Evolutionary conservation across 495 filamentous ascomycete genomes (phyloP).

Genomic region (Tuber brumale): DNA sequence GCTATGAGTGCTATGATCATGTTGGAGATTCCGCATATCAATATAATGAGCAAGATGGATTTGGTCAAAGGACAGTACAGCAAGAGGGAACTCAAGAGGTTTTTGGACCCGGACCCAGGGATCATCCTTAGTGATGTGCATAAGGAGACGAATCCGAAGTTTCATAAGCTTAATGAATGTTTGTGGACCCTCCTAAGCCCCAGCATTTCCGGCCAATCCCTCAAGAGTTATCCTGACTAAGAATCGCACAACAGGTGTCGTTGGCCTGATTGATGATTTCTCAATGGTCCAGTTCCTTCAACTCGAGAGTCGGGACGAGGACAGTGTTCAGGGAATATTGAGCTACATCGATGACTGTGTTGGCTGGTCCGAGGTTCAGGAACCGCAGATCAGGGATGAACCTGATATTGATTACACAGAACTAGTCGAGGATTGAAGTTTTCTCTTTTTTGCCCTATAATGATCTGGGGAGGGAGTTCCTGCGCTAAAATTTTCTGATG

Average conservation of each 20-base stretch:
- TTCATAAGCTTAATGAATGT: slow-evolving; percentile 41
- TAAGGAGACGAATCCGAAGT: slow-evolving; percentile 41
- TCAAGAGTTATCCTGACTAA: background rate
- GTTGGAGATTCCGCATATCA: slow-evolving; percentile 92
- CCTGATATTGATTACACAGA: slow-evolving; percentile 63
- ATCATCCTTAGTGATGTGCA: slow-evolving; percentile 40
- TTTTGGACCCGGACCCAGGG: slow-evolving; percentile 72
- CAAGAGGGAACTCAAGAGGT: slow-evolving; percentile 76
- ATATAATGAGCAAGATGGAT: slow-evolving; percentile 95
- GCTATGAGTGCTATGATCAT: slow-evolving; percentile 99
- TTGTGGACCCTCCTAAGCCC: background rate
- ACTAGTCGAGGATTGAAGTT: slow-evolving; percentile 31
- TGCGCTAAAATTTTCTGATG: background rate
- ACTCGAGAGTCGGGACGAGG: slow-evolving; percentile 84
- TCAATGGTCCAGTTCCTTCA: slow-evolving; percentile 94
- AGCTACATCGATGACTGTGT: slow-evolving; percentile 97
- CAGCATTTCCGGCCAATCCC: background rate
- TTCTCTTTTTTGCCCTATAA: background rate
- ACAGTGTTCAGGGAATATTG: slow-evolving; percentile 81
- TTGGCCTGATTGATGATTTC: slow-evolving; percentile 85
- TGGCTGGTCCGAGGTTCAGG: slow-evolving; percentile 93
- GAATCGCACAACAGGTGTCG: slow-evolving; percentile 57
- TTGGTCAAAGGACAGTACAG: slow-evolving; percentile 76
- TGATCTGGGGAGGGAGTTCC: background rate
- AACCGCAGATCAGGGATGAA: slow-evolving; percentile 77